Percentiles rank a stretch among this genome's conserved stretches.
These are phyloP conservation scores for Albatrellus sp. DNA, from an alignment of 1,284 basidiomycete genomes.

Conservation along the genomic window DNA sequence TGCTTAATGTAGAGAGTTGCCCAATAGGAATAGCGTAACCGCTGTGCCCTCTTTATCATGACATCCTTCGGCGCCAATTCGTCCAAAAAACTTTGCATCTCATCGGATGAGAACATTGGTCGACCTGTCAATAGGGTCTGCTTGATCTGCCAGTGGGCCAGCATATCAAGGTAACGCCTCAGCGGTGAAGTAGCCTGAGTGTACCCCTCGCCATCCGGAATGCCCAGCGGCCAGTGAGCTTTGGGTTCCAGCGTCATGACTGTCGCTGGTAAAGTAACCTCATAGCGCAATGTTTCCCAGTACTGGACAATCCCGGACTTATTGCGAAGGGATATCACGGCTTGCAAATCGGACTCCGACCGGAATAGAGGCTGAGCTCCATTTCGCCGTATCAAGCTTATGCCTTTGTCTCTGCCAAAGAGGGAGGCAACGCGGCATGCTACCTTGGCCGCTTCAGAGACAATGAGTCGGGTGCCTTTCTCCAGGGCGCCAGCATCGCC, in stretches of 20 bases:
- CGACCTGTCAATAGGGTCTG: constrained; percentile 40
- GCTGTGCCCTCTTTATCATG: constrained; percentile 19
- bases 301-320: constrained; percentile 28
- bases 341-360: constrained; percentile 22
- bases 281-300: constrained; percentile 19
- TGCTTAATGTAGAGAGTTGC: constrained; percentile 19
- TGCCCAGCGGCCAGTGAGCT: constrained; percentile 63
- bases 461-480: constrained; percentile 37
- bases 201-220: constrained; percentile 66
- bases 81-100: constrained; percentile 21
- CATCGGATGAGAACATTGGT: constrained; percentile 25
- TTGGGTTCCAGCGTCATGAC: constrained; percentile 40
- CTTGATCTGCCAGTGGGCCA: constrained; percentile 94
- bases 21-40: constrained; percentile 21
- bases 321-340: constrained; percentile 26
- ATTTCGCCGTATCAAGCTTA: constrained; percentile 61
- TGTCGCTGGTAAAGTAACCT: constrained; percentile 24
- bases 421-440: constrained; percentile 70
- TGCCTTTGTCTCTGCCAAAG: constrained; percentile 48
- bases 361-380: constrained; percentile 25
- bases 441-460: constrained; percentile 79
- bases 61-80: constrained; percentile 16
- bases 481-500: constrained; percentile 15
- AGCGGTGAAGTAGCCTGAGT: constrained; percentile 81
- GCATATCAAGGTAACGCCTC: constrained; percentile 74